phyloP scores from a whole-genome alignment of 2,329 filamentous ascomycete genomes.

The Corynespora cassiicola region DNA sequence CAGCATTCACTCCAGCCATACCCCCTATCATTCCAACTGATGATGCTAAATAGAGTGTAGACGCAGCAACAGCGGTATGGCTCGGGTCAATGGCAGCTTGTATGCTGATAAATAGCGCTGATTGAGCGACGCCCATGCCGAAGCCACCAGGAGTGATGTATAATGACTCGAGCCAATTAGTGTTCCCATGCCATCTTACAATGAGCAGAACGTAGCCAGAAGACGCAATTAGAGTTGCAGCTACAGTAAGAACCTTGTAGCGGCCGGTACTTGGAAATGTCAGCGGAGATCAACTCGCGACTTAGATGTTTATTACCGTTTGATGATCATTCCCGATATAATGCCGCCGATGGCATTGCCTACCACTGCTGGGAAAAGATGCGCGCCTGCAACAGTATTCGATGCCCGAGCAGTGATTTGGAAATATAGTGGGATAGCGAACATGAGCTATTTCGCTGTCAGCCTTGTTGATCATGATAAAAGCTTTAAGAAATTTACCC shows the following conservation, averaged over 20 bases:
- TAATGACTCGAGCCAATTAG: constrained; percentile 30
- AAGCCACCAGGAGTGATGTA: constrained; percentile 38
- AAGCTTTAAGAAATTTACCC: constrained; percentile 45
- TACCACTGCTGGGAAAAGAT: constrained; percentile 71
- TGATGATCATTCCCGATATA: constrained; percentile 57
- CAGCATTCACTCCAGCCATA: constrained; percentile 29
- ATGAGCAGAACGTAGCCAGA: constrained; percentile 31
- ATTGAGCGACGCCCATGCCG: constrained; percentile 29
- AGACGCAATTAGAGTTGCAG: constrained; percentile 22
- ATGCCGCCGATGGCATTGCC: constrained; percentile 72
- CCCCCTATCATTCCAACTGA: constrained; percentile 25
- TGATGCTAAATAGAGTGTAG: constrained; percentile 25
- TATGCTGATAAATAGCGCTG: constrained; percentile 32
- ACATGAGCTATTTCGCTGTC: constrained; percentile 59
- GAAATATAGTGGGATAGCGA: constrained; percentile 73
- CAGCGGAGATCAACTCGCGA: background rate
- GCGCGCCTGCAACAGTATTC: constrained; percentile 64
- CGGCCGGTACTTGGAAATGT: constrained; percentile 20
- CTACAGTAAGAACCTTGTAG: constrained; percentile 28
- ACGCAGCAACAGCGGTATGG: constrained; percentile 26
- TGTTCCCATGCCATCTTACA: constrained; percentile 34
- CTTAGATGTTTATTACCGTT: background rate
- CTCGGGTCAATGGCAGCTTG: constrained; percentile 28
- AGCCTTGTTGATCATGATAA: constrained; percentile 1
- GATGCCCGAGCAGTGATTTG: constrained; percentile 66